phyloP scores from a whole-genome alignment of 305 asterid genomes.

The Fraxinus sp. region DNA sequence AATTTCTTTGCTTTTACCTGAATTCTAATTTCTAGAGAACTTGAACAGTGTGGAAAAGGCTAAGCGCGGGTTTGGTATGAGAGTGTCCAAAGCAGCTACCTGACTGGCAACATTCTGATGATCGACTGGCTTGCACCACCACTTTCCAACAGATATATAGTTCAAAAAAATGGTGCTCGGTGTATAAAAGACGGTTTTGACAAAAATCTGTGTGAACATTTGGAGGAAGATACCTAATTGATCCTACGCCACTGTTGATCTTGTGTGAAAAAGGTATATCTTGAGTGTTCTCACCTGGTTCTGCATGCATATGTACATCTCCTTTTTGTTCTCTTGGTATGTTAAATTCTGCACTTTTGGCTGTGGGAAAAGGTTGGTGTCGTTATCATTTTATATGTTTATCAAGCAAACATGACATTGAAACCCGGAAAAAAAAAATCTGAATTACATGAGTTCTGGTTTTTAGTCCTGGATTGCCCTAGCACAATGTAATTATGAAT shows the following conservation, averaged over 20 bases:
- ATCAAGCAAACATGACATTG: constrained; percentile 11
- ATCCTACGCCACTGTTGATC: not conserved
- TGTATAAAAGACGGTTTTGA: not conserved
- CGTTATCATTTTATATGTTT: not conserved
- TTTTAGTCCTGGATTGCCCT: constrained; percentile 15
- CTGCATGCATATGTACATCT: not conserved
- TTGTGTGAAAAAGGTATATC: not conserved
- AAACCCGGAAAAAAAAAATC: not conserved
- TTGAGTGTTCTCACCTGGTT: not conserved
- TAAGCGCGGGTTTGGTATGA: constrained; percentile 56
- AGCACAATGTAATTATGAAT: constrained; percentile 11
- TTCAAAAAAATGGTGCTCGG: not conserved
- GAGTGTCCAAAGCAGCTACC: constrained; percentile 30
- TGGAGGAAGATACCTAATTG: not conserved
- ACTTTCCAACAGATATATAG: not conserved
- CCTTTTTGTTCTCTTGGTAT: not conserved
- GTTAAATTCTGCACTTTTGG: not conserved
- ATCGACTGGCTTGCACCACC: not conserved
- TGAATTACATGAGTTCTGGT: constrained; percentile 5
- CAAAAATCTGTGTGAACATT: not conserved
- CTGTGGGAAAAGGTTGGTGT: not conserved
- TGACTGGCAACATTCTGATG: constrained; percentile 1
- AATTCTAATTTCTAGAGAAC: not conserved
- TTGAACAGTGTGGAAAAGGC: constrained; percentile 42
- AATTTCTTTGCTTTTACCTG: not conserved